Conservation (phyloP, 2,329 filamentous ascomycete genomes). For the Colletotrichum sp. region DNA sequence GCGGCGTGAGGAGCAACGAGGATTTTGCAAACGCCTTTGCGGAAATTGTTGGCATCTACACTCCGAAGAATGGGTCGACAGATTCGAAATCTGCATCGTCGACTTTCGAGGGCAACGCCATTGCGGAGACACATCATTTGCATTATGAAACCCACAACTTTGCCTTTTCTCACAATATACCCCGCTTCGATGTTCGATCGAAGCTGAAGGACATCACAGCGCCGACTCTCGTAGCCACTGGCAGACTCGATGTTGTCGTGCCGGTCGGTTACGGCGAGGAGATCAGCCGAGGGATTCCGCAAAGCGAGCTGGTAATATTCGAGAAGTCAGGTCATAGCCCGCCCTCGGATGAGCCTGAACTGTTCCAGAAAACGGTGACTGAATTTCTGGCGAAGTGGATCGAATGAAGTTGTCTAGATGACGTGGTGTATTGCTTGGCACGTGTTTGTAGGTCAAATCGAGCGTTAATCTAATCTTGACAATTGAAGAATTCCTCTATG, state of each 20-base stretch:
- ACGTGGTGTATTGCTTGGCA: not conserved
- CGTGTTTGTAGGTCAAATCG: not conserved
- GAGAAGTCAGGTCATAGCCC: slow-evolving; percentile 27
- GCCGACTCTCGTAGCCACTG: slow-evolving; percentile 25
- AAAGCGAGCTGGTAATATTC: slow-evolving; percentile 25
- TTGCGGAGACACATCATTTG: not conserved
- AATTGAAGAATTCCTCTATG: not conserved
- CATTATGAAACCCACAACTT: slow-evolving; percentile 28
- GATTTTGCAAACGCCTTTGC: slow-evolving; percentile 21
- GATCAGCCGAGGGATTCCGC: slow-evolving; percentile 19
- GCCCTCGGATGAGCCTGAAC: slow-evolving; percentile 23
- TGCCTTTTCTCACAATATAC: slow-evolving; percentile 25
- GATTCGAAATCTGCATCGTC: not conserved
- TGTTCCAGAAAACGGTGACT: slow-evolving; percentile 15
- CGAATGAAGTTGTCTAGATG: not conserved
- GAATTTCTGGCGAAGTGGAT: slow-evolving; percentile 9
- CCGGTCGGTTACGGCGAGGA: slow-evolving; percentile 25
- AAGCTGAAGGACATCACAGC: slow-evolving; percentile 20
- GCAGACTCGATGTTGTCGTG: slow-evolving; percentile 25
- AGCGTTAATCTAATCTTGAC: not conserved
- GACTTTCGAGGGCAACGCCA: not conserved
- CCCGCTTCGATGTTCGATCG: slow-evolving; percentile 25
- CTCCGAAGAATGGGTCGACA: not conserved
- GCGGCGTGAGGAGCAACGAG: slow-evolving; percentile 18
- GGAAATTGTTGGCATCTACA: slow-evolving; percentile 25